Conservation (phyloP, 192 early-diverging fungal genomes). For the Rhizophagus sp. region DNA sequence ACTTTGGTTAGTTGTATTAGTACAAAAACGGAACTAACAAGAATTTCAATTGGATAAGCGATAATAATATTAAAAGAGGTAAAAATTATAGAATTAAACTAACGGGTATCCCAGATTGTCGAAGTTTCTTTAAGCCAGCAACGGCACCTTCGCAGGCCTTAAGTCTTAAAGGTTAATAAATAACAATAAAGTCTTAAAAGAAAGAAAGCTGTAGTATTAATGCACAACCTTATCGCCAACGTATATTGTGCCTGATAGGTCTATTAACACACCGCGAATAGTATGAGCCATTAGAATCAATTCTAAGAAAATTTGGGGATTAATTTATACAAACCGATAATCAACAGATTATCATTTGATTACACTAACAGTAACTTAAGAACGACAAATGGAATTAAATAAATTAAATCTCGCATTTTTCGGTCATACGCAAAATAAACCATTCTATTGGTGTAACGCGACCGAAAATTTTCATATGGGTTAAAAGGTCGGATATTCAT, state of each 20-base stretch:
- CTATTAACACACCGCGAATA: conserved; percentile 65
- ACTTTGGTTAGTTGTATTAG: conserved; percentile 86
- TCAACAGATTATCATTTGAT: too few relatives aligned
- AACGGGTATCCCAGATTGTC: conserved; percentile 53
- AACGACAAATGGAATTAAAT: too few relatives aligned
- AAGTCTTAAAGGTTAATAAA: neutral
- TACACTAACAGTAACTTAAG: too few relatives aligned
- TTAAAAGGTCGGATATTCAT: too few relatives aligned
- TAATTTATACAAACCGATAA: too few relatives aligned
- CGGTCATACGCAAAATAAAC: too few relatives aligned
- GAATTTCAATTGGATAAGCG: neutral
- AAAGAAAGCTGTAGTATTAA: neutral
- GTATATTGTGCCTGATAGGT: conserved; percentile 80
- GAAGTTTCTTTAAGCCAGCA: conserved; percentile 64
- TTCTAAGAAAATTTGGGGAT: too few relatives aligned
- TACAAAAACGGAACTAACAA: conserved; percentile 66
- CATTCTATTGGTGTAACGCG: too few relatives aligned
- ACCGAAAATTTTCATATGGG: too few relatives aligned
- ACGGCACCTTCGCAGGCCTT: conserved; percentile 52
- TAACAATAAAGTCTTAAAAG: neutral
- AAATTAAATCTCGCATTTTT: too few relatives aligned
- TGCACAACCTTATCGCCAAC: conserved; percentile 55
- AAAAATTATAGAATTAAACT: neutral
- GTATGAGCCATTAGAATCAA: neutral
- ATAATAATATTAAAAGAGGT: neutral